Evolutionary conservation across 371 early-diverging fungal genomes (phyloP), one percentile per base, ranked within the genome.

Genomic region (Batkoa obscura): DNA sequence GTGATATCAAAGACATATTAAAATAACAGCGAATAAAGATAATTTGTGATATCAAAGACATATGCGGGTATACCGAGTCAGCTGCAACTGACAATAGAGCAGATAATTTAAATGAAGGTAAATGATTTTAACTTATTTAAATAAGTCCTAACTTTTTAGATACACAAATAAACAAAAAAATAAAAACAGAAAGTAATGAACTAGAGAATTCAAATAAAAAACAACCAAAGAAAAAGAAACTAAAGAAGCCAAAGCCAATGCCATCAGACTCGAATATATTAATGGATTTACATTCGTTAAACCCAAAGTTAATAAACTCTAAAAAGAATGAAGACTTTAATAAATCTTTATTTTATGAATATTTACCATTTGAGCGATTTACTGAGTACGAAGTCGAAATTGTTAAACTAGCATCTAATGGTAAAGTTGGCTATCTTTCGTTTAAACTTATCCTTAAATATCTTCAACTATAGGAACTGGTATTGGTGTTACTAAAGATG

Each of bases 211-310:
- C 23, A 23, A 23, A 23, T 23, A 23, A 23, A 23, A 23, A 23
- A 23, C 23, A 41, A 41, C 41, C 51, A 13, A 50, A 50, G 34
- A 50, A 50, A 35, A 35, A 13, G 5, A 50, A 36, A 15, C 32
- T 50, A 1, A 50, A 50, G 36, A 50, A 50, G 34, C 34, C 34
- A 23, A 50, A 50, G 15, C 51, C 51, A 3, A 50, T 50, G 51
- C 32, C 23, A 13, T 31, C 23, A 23, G 51, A 50, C 34, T 34
- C 51, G 12, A 50, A 32, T 34, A 50, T 50, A 23, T 32, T 35
- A 30, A 32, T 50, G 32, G 51, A 50, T 15, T 34, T 50, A 8
- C 51, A 50, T 32, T 17, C 51, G 4, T 8, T 50, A 13, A 50
- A 35, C 34, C 31, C 51, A 17, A 50, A 50, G 34, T 30, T 50